Base-by-base conservation (phyloP, 1,139 yeast species). In the Debaryomyces udenii region DNA sequence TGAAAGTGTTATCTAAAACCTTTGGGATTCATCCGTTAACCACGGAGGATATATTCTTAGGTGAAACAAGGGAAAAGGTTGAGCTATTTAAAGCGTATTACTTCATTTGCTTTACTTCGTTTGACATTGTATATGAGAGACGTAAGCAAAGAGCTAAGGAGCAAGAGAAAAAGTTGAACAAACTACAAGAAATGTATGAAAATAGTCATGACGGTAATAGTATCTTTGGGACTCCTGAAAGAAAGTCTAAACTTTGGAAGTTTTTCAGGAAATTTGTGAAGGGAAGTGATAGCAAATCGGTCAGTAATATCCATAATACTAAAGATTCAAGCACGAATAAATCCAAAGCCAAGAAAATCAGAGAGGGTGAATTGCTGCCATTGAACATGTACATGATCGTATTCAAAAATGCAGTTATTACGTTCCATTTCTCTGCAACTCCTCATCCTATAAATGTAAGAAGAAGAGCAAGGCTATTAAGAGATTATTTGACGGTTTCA, bases 371-470 rank as follows among this genome's bases (percentile, higher is more conserved):
- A 58, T 72, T 93, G 45, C 87, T 83, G 55, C 97, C 99, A 0
- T 74, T 93, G 52, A 90, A 90, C 55, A 91, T 93, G 81, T 94
- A 93, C 63, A 86, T 91, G 56, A 80, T 93, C 50, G 96, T 93
- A 3, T 93, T 91, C 68, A 80, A 84, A 47, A 85, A 90, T 45
- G 98, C 96, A 14, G 96, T 93, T 9, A 69, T 93, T 30, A 90
- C 98, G 0, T 91, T 93, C 67, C 99, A 93, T 66, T 90, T 89
- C 64, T 83, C 91, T 9, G 90, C 96, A 6, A 89, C 98, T 0
- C 96, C 97, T 1, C 99, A 93, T 61, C 96, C 98, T 0, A 87
- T 90, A 41, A 93, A 93, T 59, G 99, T 93, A 29, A 78, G 99
- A 53, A 78, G 98, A 59, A 80, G 99, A 56, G 96, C 96, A 0